Conservation (phyloP, 495 filamentous ascomycete genomes). For the Xylaria flabelliformis region DNA sequence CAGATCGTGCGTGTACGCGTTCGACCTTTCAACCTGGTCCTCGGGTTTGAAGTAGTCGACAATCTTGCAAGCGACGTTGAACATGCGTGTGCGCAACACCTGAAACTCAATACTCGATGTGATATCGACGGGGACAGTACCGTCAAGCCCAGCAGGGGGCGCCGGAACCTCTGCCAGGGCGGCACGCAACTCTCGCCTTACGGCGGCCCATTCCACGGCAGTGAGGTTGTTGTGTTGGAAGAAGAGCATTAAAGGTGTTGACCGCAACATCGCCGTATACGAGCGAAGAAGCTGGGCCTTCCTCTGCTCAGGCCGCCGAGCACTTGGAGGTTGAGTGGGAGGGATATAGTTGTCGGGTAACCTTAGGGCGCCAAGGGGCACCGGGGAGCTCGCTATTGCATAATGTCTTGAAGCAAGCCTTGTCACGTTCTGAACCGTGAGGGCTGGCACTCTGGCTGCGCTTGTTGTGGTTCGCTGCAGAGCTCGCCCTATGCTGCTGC, state of each 20-base stretch:
- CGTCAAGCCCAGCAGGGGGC: conserved; percentile 28
- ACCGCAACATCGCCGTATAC: conserved; percentile 92
- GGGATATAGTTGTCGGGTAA: conserved; percentile 64
- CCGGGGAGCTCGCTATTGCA: conserved; percentile 46
- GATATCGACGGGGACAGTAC: conserved; percentile 35
- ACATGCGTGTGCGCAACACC: conserved; percentile 86
- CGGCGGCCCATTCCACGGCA: conserved; percentile 82
- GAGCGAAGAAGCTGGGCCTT: conserved; percentile 94
- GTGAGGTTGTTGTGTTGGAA: conserved; percentile 98
- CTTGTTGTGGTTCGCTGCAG: conserved; percentile 30
- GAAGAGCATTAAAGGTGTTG: conserved; percentile 84
- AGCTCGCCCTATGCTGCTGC: conserved; percentile 33
- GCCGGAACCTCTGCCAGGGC: conserved; percentile 68
- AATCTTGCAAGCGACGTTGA: conserved; percentile 80
- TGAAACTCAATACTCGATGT: conserved; percentile 71
- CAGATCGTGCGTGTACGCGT: conserved; percentile 72
- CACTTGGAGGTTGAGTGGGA: conserved; percentile 83
- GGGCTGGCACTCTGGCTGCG: conserved; percentile 24
- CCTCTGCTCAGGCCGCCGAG: conserved; percentile 82
- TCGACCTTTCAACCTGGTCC: conserved; percentile 55
- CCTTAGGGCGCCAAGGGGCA: conserved; percentile 56
- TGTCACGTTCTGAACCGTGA: conserved; percentile 32
- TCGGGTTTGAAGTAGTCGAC: conserved; percentile 84
- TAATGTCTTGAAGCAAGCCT: conserved; percentile 40
- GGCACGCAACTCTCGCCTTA: conserved; percentile 78